Base-by-base conservation (phyloP, 2,329 filamentous ascomycete species). In the Kalmusia sp. region DNA sequence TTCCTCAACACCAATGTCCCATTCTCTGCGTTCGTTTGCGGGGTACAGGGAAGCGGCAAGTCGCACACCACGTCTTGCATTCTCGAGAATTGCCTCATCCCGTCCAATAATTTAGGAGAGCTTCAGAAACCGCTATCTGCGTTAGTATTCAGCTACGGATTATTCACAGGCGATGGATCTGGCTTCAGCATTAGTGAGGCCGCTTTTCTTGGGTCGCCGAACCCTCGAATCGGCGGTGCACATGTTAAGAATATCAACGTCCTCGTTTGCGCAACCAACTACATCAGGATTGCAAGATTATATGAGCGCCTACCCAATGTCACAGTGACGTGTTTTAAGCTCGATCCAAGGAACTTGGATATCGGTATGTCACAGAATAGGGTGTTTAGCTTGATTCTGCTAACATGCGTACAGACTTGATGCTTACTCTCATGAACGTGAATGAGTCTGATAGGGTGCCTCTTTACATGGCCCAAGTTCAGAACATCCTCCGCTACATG, bases 1-100 rank as follows among this genome's bases (percentile, higher is more conserved):
- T 77, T 81, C 22, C 63, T 82, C 15, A 87, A 87, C 57, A 80
- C 80, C 1, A 79, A 84, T 22, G 75, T 78, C 0, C 85, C 85
- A 0, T 84, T 79, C 58, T 86, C 84, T 0, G 75, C 79, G 0
- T 88, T 88, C 64, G 83, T 88, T 17, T 88, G 86, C 54, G 86
- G 86, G 1, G 82, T 82, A 1, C 85, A 88, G 61, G 86, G 85
- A 0, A 82, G 80, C 35, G 86, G 86, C 0, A 88, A 88, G 61
- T 84, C 80, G 17, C 83, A 88, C 52, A 87, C 84, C 0, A 72
- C 86, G 2, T 81, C 83, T 0, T 85, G 81, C 59, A 73, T 88
- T 41, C 73, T 87, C 7, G 66, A 69, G 40, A 69, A 70, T 22
- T 51, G 61, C 2, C 71, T 89, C 0, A 70, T 85, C 1, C 60